Base-by-base conservation (phyloP, 2,329 filamentous ascomycete genomes). In the Pseudogymnoascus sp. region DNA sequence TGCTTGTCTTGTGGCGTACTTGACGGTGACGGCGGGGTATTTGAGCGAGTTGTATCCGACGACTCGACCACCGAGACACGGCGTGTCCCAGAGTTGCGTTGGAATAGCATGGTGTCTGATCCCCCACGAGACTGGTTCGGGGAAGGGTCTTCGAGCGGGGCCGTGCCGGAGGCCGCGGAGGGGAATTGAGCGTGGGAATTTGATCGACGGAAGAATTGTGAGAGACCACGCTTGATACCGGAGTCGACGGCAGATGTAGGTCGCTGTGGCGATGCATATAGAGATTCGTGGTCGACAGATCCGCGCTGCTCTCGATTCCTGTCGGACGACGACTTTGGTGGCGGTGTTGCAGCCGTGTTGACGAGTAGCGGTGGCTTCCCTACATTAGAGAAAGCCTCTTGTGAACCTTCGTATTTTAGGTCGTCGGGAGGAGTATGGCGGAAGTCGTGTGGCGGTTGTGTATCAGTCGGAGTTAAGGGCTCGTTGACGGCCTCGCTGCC, bases 381-480 rank as follows among this genome's bases (percentile, higher is more conserved):
- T 59, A 66, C 66, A 31, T 62, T 65, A 5, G 38, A 61, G 62
- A 29, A 37, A n/a, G 63, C n/a, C 21, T 31, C 35, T 37, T 62
- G 60, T 31, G 63, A 42, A 60, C 53, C 59, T 21, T 56, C 62
- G 46, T 62, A 40, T 23, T 62, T 60, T 5, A 33, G 1, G 23
- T 33, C 23, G 31, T 77, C 76, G 65, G 77, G 71, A 37, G 75
- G 73, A 59, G 37, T 38, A 46, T 62, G 40, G 50, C 76, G 76
- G 66, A 85, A 84, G 67, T 84, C 82, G 64, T 81, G 80, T 56
- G 83, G 84, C 69, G 82, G 80, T 65, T 81, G 79, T 68, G 77
- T 77, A 69, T 84, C 86, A 65, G 84, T 80, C 59, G 85, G 85
- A 21, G 85, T 88, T 64, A 84, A 77, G 50, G 85, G 85, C 67